These are phyloP conservation scores for Sporisorium iseilematis-ciliati DNA, from an alignment of 1,284 basidiomycete species.

Conservation along the genomic window DNA sequence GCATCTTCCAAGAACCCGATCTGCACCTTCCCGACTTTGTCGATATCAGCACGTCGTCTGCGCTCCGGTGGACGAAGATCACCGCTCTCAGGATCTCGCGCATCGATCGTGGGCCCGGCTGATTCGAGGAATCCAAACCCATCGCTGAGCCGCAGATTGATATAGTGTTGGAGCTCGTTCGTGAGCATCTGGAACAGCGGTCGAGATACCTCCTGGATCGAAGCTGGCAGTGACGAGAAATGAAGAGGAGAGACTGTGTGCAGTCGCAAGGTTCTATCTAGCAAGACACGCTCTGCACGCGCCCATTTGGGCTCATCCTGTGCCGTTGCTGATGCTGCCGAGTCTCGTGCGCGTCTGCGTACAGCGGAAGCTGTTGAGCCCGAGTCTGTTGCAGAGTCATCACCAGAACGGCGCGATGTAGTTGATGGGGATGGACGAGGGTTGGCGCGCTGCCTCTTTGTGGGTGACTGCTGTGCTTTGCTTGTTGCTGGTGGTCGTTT, in stretches of 20 bases:
- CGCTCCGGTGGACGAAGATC: constrained; percentile 42
- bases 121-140: constrained; percentile 46
- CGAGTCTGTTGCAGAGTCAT: constrained; percentile 30
- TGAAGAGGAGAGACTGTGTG: constrained; percentile 48
- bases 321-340: constrained; percentile 4
- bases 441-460: constrained; percentile 27
- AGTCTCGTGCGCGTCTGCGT: constrained; percentile 27
- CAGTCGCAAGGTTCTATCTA: constrained; percentile 45
- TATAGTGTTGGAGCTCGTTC: constrained; percentile 39
- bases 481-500: constrained; percentile 35
- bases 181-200: constrained; percentile 41
- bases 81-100: constrained; percentile 36
- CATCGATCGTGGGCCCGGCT: constrained; percentile 22
- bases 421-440: constrained; percentile 30
- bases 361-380: constrained; percentile 19
- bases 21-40: constrained; percentile 40
- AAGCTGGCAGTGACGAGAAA: constrained; percentile 41
- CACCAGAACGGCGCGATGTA: constrained; percentile 26
- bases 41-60: constrained; percentile 37
- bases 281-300: constrained; percentile 22
- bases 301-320: constrained; percentile 36
- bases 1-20: constrained; percentile 42
- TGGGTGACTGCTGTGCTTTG: constrained; percentile 20
- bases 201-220: constrained; percentile 37
- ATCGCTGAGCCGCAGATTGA: constrained; percentile 52